Evolutionary conservation across 139 green algal genomes (phyloP), one percentile per base, ranked within the genome.

Genomic region (Picochlorum costavermella): DNA sequence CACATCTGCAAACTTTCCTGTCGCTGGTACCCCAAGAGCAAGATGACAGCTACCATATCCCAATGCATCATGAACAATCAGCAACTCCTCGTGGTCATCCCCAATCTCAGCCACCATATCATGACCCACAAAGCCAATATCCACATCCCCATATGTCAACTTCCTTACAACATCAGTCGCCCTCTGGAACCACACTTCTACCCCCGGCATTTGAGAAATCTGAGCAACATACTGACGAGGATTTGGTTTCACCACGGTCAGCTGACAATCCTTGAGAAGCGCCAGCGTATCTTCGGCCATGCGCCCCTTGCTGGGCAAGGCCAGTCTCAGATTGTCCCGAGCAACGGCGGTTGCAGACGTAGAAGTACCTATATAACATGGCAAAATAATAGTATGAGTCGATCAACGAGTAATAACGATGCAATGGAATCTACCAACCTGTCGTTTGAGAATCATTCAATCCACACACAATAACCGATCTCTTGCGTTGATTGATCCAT

Each of bases 161-260:
- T 97, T 97, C 37, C 94, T 82, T 64, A 99, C 91, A 4, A 97
- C 89, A 74, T 99, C 94, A 13, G 75, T 83, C 3, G 92, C 92
- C 2, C 89, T 81, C 81, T 98, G 93, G 77, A 98, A 98, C 94
- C 94, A 99, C 36, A 98, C 93, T 78, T 99, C 94, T 63, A 99
- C 61, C 14, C 67, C 77, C 3, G 88, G 88, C 63, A 96, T 84
- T 81, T 95, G 83, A 17, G 81, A 75, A 50, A 98, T 97, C 25
- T 66, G 65, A 5, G 93, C 94, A 31, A 95, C 87, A 68, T 99
- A 99, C 73, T 99, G 94, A 46, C 94, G 72, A 4, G 93, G 93
- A 81, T 99, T 99, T 55, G 88, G 82, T 79, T 98, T 98, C 64
- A 90, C 84, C 20, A 98, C 90, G 25, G 72, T 87, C 29, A 98